Evolutionary conservation across 345 rosid genomes (phyloP).

Genomic region (Rhodomyrtus tomentosa): DNA sequence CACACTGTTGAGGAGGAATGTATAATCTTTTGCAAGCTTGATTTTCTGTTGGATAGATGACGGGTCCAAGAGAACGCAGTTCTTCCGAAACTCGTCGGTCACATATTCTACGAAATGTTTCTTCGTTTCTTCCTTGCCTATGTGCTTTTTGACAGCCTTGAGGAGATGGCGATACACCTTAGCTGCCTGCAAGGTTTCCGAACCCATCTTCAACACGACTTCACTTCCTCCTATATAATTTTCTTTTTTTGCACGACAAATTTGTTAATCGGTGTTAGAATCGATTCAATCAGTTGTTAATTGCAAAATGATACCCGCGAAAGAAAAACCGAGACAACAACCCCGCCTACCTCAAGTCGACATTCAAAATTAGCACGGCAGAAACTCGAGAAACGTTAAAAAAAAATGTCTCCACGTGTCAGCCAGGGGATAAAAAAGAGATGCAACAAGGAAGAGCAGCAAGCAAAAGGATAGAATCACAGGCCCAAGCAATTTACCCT

Average conservation of each 20-base stretch:
- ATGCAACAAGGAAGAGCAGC: neutral
- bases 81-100: constrained; percentile 45
- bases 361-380: fast-evolving
- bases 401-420: neutral
- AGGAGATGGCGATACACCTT: constrained; percentile 57
- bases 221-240: neutral
- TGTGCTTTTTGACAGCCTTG: constrained; percentile 52
- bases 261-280: neutral
- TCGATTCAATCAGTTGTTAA: neutral
- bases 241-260: neutral
- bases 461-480: neutral
- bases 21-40: constrained; percentile 57
- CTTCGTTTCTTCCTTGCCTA: constrained; percentile 69
- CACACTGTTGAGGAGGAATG: constrained; percentile 53
- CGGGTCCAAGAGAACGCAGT: constrained; percentile 14
- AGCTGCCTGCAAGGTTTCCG: constrained; percentile 28
- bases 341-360: neutral
- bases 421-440: neutral
- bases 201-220: constrained; percentile 29
- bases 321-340: neutral
- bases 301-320: neutral
- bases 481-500: neutral
- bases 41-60: constrained; percentile 32
- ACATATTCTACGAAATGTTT: constrained; percentile 56
- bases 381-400: neutral